Percentiles rank a stretch among this genome's conserved stretches.
These are phyloP conservation scores for Eutrema salsugineum DNA, from an alignment of 441 rosid species.

Conservation along the genomic window DNA sequence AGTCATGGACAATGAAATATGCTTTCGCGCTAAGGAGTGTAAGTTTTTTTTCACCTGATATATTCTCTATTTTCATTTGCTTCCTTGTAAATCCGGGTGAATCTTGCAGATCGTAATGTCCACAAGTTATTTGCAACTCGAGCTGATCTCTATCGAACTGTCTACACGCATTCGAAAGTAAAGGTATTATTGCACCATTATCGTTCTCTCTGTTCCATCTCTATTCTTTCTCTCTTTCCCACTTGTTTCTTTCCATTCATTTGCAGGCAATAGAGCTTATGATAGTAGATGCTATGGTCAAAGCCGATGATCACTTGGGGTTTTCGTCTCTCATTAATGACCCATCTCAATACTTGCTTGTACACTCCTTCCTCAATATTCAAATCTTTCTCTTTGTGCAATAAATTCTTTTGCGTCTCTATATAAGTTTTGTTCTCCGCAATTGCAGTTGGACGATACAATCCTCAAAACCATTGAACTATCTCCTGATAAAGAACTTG, in stretches of 20 bases:
- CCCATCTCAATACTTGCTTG: slow-evolving; percentile 90
- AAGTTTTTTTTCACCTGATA: slow-evolving; percentile 33
- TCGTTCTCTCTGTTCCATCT: not conserved
- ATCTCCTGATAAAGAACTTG: slow-evolving; percentile 60
- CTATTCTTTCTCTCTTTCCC: not conserved
- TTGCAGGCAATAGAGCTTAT: slow-evolving; percentile 88
- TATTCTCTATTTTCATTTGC: not conserved
- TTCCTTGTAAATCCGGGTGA: slow-evolving; percentile 15
- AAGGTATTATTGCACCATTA: slow-evolving; percentile 46
- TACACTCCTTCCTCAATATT: slow-evolving; percentile 19
- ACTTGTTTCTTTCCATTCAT: not conserved
- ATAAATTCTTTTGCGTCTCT: not conserved
- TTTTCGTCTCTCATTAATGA: slow-evolving; percentile 61
- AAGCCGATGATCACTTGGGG: slow-evolving; percentile 61
- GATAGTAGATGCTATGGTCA: slow-evolving; percentile 84
- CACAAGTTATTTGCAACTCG: slow-evolving; percentile 86
- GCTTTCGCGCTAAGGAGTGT: slow-evolving; percentile 95
- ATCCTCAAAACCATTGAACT: slow-evolving; percentile 80
- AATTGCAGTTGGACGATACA: slow-evolving; percentile 80
- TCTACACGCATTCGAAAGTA: slow-evolving; percentile 90
- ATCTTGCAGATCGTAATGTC: slow-evolving; percentile 65
- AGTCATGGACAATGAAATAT: slow-evolving; percentile 84
- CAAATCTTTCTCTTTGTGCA: not conserved
- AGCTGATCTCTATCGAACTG: slow-evolving; percentile 91
- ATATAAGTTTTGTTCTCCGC: not conserved